Evolutionary conservation across 2,329 filamentous ascomycete genomes (phyloP).

Genomic region (Chalaropsis ovoidea): DNA sequence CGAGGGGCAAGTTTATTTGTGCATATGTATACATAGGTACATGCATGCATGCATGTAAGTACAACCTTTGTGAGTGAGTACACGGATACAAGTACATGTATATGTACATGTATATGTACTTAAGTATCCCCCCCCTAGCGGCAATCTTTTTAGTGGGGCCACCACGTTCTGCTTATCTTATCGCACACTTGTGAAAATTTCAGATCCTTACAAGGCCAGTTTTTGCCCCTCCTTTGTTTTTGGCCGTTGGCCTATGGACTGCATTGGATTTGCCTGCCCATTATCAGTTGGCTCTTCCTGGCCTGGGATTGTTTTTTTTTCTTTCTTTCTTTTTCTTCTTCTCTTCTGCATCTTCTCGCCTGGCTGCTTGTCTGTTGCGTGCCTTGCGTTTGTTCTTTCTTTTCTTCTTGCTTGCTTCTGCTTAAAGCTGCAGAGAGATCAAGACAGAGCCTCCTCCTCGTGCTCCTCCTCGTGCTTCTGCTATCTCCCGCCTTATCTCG

Average conservation of each 20-base stretch:
- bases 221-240: slow-evolving; percentile 11
- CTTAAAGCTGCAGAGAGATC: slow-evolving; percentile 5
- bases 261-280: too few relatives aligned
- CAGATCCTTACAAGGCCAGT: slow-evolving; percentile 8
- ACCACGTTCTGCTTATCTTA: slow-evolving; percentile 1
- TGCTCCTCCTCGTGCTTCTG: background rate
- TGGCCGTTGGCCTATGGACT: too few relatives aligned
- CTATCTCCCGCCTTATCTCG: background rate
- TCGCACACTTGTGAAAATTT: slow-evolving; percentile 7
- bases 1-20: too few relatives aligned
- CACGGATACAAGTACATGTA: background rate
- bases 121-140: background rate
- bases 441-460: background rate
- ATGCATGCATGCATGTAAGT: background rate
- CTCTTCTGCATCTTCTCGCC: slow-evolving; percentile 2
- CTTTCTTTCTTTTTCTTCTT: slow-evolving; percentile 10
- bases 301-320: background rate
- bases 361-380: background rate
- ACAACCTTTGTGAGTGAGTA: too few relatives aligned
- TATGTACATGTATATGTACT: background rate
- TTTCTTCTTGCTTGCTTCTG: slow-evolving; percentile 2
- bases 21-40: background rate
- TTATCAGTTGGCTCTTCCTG: background rate
- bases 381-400: slow-evolving; percentile 5
- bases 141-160: slow-evolving; percentile 3